Conservation (phyloP, 768 basidiomycete species). For the Brasilioporus rufonigricans region DNA sequence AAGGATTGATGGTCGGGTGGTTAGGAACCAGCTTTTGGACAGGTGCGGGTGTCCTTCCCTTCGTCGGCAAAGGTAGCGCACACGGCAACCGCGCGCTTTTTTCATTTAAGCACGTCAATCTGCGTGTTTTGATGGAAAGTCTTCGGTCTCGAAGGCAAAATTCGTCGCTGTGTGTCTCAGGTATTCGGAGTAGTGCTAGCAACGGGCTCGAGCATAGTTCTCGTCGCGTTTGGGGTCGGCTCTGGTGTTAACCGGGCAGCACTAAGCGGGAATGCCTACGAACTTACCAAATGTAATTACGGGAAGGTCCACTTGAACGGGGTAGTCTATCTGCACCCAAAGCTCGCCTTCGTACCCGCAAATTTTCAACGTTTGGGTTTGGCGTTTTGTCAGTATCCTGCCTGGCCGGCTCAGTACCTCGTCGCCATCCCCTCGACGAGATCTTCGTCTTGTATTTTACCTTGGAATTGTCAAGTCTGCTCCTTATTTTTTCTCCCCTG, state of each 20-base stretch:
- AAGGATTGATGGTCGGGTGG: neutral
- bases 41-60: neutral
- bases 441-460: slow-evolving; percentile 24
- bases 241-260: slow-evolving; percentile 9
- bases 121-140: slow-evolving; percentile 8
- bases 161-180: slow-evolving; percentile 1
- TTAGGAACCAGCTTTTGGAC: slow-evolving; percentile 19
- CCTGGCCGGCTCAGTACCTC: slow-evolving; percentile 12
- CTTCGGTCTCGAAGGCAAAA: neutral
- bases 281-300: slow-evolving; percentile 29
- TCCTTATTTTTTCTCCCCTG: neutral
- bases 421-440: slow-evolving; percentile 6
- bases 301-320: slow-evolving; percentile 11
- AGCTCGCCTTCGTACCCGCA: slow-evolving; percentile 19
- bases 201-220: neutral
- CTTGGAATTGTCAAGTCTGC: neutral
- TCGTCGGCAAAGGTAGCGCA: slow-evolving; percentile 8
- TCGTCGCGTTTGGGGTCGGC: no score
- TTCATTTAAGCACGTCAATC: slow-evolving; percentile 26
- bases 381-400: slow-evolving; percentile 10
- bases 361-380: slow-evolving; percentile 26
- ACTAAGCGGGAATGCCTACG: slow-evolving; percentile 15
- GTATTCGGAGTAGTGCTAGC: neutral
- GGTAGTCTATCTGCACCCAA: slow-evolving; percentile 23
- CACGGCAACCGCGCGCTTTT: slow-evolving; percentile 18